Evolutionary conservation across 176 grass and related monocot species (phyloP).

Genomic region (Musa schizocarpa): DNA sequence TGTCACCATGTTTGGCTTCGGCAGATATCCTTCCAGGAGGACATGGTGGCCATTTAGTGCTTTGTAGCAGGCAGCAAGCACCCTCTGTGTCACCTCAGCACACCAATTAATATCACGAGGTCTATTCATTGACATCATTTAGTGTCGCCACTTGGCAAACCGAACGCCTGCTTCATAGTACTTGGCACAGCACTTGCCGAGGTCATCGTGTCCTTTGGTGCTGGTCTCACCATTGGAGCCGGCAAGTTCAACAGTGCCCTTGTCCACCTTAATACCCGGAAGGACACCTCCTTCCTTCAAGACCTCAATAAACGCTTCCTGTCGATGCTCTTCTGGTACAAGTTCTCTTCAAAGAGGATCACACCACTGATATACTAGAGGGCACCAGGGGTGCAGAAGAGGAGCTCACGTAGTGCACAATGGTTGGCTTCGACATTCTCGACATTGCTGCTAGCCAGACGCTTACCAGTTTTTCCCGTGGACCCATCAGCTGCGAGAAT

Average conservation of each 20-base stretch:
- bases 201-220: background rate
- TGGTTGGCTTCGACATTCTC: no score
- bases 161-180: background rate
- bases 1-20: background rate
- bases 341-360: background rate
- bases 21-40: background rate
- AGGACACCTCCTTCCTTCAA: background rate
- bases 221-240: background rate
- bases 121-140: background rate
- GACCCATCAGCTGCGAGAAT: no score
- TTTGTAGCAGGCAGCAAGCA: background rate
- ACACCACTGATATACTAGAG: background rate
- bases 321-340: background rate
- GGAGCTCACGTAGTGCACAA: no score
- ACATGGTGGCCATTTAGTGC: background rate
- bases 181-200: background rate
- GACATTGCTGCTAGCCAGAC: no score
- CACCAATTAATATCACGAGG: background rate
- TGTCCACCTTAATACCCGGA: background rate
- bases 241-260: background rate
- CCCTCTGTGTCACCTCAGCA: background rate
- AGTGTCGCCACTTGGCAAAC: background rate
- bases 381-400: no score
- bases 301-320: background rate
- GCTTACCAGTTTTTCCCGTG: no score